Percentiles rank a stretch among this genome's conserved stretches.
Conservation (phyloP, 2,329 filamentous ascomycete species). For the Aquanectria penicillioides region DNA sequence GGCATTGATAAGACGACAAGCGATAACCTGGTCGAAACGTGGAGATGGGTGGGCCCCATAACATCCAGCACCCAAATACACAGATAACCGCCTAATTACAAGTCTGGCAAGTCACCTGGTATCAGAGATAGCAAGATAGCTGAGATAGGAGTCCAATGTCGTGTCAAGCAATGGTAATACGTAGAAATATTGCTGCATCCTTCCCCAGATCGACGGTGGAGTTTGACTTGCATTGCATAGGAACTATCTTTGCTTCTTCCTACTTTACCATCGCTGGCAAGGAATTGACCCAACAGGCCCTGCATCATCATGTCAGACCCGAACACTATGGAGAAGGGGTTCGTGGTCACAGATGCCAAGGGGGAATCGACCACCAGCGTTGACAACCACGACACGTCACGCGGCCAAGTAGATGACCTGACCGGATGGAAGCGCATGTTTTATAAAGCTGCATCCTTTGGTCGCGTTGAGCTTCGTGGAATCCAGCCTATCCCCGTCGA, state of each 20-base stretch:
- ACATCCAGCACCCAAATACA: background rate
- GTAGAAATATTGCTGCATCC: slow-evolving; percentile 20
- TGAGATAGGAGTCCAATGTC: slow-evolving; percentile 15
- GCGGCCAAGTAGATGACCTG: slow-evolving; percentile 7
- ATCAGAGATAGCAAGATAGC: slow-evolving; percentile 11
- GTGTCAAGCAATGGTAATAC: slow-evolving; percentile 8
- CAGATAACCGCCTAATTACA: background rate
- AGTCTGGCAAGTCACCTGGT: background rate
- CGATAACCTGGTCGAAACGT: background rate
- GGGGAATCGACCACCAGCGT: slow-evolving; percentile 2
- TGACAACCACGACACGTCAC: slow-evolving; percentile 15
- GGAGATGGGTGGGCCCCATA: background rate
- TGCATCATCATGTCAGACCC: slow-evolving; percentile 4
- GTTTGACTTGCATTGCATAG: background rate
- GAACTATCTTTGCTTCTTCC: background rate
- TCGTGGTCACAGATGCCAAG: background rate
- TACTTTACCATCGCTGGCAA: background rate
- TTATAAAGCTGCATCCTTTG: slow-evolving; percentile 10
- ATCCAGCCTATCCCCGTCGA: slow-evolving; percentile 43
- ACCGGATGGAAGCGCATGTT: slow-evolving; percentile 8
- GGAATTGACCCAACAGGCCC: background rate
- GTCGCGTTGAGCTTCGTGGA: slow-evolving; percentile 43
- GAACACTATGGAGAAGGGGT: slow-evolving; percentile 11
- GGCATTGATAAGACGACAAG: slow-evolving; percentile 3
- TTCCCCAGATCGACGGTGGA: slow-evolving; percentile 3